Conservation (phyloP, 345 rosid genomes). For the Carallia brachiata region DNA sequence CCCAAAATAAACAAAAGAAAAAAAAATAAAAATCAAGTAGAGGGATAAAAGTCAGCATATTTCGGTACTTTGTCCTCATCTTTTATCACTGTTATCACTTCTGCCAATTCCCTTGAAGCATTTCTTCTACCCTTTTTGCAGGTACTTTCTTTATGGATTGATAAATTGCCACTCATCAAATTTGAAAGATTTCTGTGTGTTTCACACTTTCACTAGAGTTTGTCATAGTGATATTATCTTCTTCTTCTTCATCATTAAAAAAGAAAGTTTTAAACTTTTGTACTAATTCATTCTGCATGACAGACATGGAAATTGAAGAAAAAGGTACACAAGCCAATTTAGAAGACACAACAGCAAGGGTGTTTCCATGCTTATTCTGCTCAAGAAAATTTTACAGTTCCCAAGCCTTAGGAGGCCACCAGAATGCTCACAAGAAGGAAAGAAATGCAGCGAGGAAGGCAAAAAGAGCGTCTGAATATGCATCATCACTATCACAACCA, state of each 20-base stretch:
- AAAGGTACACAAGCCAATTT: slow-evolving; percentile 25
- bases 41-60: neutral
- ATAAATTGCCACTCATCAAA: neutral
- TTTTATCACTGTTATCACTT: slow-evolving; percentile 1
- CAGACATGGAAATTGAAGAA: slow-evolving; percentile 44
- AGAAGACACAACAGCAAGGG: slow-evolving; percentile 40
- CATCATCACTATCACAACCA: slow-evolving; percentile 24
- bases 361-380: slow-evolving; percentile 74
- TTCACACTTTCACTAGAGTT: neutral
- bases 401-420: slow-evolving; percentile 95
- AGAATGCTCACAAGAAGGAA: slow-evolving; percentile 93
- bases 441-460: slow-evolving; percentile 72
- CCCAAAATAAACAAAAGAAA: neutral
- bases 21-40: too few relatives aligned
- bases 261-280: neutral
- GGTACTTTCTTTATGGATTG: neutral
- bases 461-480: slow-evolving; percentile 48
- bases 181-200: neutral
- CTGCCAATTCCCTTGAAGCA: slow-evolving; percentile 14
- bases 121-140: neutral
- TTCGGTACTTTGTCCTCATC: neutral
- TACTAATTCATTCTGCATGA: neutral
- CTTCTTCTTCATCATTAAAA: neutral
- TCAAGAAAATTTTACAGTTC: slow-evolving; percentile 85
- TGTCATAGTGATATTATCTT: neutral